Percentiles rank a stretch among this genome's conserved stretches.
Conservation (phyloP, 352 stramenopile genomes). For the Phytopythium aichiense region DNA sequence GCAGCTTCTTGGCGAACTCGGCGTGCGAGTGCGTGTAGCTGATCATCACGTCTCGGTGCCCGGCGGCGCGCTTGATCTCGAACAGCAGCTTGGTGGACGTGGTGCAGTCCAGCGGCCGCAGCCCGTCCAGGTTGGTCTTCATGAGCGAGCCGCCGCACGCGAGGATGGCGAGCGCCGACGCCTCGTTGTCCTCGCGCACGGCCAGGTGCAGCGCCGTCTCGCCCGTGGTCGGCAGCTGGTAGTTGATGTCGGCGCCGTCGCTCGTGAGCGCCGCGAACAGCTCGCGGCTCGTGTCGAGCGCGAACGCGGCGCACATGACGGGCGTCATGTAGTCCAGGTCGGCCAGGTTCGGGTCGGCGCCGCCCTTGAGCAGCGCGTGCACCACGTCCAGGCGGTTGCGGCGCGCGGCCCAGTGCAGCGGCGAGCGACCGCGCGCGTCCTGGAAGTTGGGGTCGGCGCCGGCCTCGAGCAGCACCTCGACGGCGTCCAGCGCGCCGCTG, state of each 20-base stretch:
- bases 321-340: conserved; percentile 70
- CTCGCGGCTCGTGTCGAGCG: conserved; percentile 34
- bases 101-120: conserved; percentile 73
- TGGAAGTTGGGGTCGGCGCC: conserved; percentile 74
- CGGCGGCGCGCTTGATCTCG: conserved; percentile 75
- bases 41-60: conserved; percentile 82
- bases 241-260: conserved; percentile 73
- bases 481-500: conserved; percentile 47
- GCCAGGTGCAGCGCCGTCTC: conserved; percentile 78
- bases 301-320: conserved; percentile 57
- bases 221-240: conserved; percentile 46
- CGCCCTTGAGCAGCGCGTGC: conserved; percentile 34
- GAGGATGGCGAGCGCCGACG: conserved; percentile 63
- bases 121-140: conserved; percentile 62
- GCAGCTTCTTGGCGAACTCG: conserved; percentile 79
- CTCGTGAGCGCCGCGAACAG: conserved; percentile 50
- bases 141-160: conserved; percentile 69
- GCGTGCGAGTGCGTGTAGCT: conserved; percentile 84
- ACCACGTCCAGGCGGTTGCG: conserved; percentile 57
- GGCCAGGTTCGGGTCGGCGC: conserved; percentile 34
- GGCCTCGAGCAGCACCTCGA: conserved; percentile 66
- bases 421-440: conserved; percentile 57
- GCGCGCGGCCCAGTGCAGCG: conserved; percentile 74
- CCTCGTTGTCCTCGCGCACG: conserved; percentile 58
- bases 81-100: conserved; percentile 76